A percentile compares a stretch with the other conserved stretches of the same genome.
Conservation (phyloP, 2,329 filamentous ascomycete species). For the Talaromyces funiculosus region DNA sequence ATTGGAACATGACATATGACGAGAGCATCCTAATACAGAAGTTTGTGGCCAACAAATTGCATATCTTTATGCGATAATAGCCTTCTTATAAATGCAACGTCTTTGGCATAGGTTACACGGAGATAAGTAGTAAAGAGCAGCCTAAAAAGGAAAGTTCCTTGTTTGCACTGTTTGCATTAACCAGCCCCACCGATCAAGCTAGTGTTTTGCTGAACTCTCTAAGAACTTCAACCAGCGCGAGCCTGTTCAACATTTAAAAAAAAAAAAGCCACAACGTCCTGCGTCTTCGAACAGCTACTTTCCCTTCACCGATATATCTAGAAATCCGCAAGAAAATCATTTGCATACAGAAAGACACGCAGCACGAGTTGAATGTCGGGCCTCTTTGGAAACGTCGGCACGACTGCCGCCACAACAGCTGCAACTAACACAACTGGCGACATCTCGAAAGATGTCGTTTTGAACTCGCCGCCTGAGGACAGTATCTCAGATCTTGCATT, state of each 20-base stretch:
- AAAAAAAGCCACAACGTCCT: neutral
- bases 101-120: neutral
- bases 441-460: constrained; percentile 77
- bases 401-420: constrained; percentile 44
- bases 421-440: constrained; percentile 74
- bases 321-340: neutral
- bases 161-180: constrained; percentile 8
- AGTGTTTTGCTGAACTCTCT: neutral
- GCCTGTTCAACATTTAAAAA: neutral
- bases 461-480: constrained; percentile 76
- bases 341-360: neutral
- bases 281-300: neutral
- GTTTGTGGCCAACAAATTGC: rapidly evolving
- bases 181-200: neutral
- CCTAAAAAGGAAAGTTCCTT: neutral
- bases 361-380: constrained; percentile 25
- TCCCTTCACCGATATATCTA: neutral
- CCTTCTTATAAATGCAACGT: too few species aligned
- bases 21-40: too few species aligned
- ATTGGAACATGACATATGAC: too few species aligned
- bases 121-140: neutral
- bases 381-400: constrained; percentile 49
- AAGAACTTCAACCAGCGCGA: neutral
- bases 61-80: neutral
- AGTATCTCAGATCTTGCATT: constrained; percentile 84